Percentiles rank a stretch among this genome's conserved stretches.
These are phyloP conservation scores for Niveomyces coronatus DNA, from an alignment of 2,329 filamentous ascomycete species.

Conservation along the genomic window DNA sequence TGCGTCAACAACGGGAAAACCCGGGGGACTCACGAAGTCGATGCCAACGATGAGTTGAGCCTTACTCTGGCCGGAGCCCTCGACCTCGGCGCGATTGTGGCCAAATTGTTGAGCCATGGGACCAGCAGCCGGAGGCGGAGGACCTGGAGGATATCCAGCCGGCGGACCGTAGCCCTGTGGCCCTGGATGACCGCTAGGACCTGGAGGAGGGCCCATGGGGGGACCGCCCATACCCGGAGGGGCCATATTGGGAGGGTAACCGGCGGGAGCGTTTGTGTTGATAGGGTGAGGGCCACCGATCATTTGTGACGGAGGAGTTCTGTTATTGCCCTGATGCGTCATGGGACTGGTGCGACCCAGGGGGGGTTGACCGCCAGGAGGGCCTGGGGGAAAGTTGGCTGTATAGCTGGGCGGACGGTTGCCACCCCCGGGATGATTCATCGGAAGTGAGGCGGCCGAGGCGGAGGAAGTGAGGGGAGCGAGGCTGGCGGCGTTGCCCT, in stretches of 20 bases:
- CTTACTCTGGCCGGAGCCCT: conserved; percentile 82
- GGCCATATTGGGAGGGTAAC: conserved; percentile 48
- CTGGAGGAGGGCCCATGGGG: conserved; percentile 29
- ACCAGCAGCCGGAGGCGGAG: conserved; percentile 26
- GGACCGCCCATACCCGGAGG: conserved; percentile 31
- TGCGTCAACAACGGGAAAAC: background rate
- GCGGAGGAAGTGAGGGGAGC: conserved; percentile 29
- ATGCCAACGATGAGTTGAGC: conserved; percentile 97
- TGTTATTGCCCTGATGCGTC: conserved; percentile 33
- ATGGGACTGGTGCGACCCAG: conserved; percentile 45
- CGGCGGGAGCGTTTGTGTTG: conserved; percentile 51
- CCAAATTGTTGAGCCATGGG: conserved; percentile 33
- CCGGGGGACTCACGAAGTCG: conserved; percentile 81
- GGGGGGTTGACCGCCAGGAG: conserved; percentile 12
- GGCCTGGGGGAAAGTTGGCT: conserved; percentile 38
- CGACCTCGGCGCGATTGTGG: conserved; percentile 60
- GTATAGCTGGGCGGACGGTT: conserved; percentile 56
- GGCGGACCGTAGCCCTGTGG: conserved; percentile 36
- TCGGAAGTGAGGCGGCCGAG: conserved; percentile 40
- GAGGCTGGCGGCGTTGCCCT: conserved; percentile 21
- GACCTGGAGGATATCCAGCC: conserved; percentile 37
- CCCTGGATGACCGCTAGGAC: conserved; percentile 30
- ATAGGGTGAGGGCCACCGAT: conserved; percentile 55
- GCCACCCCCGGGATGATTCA: conserved; percentile 52
- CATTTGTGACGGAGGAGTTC: conserved; percentile 50